Percentiles rank a stretch among this genome's conserved stretches.
phyloP scores from a whole-genome alignment of 345 rosid species.

The Eucalyptus guilfoylei region DNA sequence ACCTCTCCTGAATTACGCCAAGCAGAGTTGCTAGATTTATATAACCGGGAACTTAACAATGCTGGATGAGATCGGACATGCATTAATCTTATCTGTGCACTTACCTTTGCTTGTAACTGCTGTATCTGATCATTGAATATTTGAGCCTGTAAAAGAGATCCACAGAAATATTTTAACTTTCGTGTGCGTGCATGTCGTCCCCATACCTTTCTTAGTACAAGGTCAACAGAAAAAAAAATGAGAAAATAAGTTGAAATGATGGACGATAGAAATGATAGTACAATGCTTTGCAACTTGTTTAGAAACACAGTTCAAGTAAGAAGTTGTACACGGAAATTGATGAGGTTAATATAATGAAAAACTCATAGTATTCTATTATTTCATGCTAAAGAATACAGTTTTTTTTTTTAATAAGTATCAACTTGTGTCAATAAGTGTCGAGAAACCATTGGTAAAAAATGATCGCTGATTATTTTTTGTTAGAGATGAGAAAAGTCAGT shows the following conservation, averaged over 20 bases:
- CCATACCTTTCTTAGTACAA: neutral
- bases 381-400: neutral
- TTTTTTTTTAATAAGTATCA: neutral
- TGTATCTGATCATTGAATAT: conserved; percentile 24
- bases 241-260: neutral
- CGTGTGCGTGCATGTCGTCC: neutral
- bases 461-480: neutral
- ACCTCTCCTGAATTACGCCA: conserved; percentile 23
- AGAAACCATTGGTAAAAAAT: neutral
- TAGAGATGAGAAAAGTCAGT: neutral
- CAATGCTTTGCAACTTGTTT: neutral
- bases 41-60: neutral
- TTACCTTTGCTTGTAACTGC: conserved; percentile 34
- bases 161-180: neutral
- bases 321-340: neutral
- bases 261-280: neutral
- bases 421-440: neutral
- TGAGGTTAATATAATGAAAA: neutral
- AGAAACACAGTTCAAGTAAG: neutral
- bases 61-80: neutral
- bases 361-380: neutral
- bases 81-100: neutral
- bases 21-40: neutral
- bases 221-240: no score
- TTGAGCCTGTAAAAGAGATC: conserved; percentile 13